A percentile compares a stretch with the other conserved stretches of the same genome.
phyloP scores from a whole-genome alignment of 139 green algal genomes.

The Chlorella sp. region DNA sequence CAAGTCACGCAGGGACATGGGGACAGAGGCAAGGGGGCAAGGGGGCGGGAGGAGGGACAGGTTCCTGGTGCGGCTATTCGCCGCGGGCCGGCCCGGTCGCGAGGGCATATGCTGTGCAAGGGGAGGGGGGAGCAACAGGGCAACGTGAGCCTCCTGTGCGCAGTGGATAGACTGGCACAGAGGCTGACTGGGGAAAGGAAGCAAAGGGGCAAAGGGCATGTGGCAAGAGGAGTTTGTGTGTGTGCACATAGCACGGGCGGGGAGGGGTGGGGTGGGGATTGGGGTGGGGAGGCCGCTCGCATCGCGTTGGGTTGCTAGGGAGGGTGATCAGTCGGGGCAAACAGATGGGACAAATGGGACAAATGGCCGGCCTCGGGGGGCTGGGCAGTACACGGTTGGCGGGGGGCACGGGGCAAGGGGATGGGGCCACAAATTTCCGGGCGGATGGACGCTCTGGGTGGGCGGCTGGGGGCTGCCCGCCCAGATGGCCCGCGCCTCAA shows the following conservation, averaged over 20 bases:
- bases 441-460: background rate
- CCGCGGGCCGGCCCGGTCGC: background rate
- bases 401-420: background rate
- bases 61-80: background rate
- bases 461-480: background rate
- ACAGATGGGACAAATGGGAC: slow-evolving; percentile 10
- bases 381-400: background rate
- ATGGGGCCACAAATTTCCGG: background rate
- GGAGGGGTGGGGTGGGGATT: background rate
- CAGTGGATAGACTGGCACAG: too few relatives aligned
- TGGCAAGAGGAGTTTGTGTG: background rate
- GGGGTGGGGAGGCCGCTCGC: background rate
- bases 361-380: background rate
- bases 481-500: too few relatives aligned
- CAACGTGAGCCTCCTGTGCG: too few relatives aligned
- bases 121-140: too few relatives aligned
- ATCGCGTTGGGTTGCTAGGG: background rate
- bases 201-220: background rate
- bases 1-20: background rate
- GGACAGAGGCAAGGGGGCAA: too few relatives aligned
- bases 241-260: background rate
- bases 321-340: background rate
- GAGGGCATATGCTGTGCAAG: background rate
- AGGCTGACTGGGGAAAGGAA: too few relatives aligned
- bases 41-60: background rate